Conservation (phyloP, 2,329 filamentous ascomycete species). For the Lasiodiplodia citricola region DNA sequence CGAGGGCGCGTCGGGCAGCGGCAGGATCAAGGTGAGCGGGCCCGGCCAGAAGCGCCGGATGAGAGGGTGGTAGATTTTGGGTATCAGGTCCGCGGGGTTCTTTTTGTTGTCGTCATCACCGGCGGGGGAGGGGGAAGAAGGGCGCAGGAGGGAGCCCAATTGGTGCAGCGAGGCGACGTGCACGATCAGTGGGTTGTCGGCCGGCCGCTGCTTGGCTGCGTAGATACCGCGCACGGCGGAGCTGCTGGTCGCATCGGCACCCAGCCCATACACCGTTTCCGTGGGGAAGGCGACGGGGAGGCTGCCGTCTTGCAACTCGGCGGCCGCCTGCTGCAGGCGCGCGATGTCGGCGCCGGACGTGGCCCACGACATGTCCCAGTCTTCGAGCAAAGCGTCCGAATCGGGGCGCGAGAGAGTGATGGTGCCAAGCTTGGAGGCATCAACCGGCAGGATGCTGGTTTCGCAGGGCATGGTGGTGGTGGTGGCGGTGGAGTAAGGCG, state of each 20-base stretch:
- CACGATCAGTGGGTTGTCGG: constrained; percentile 94
- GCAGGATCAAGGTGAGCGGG: constrained; percentile 87
- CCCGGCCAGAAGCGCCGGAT: constrained; percentile 92
- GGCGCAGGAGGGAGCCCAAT: constrained; percentile 65
- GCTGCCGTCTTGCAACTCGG: constrained; percentile 67
- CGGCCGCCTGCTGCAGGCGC: constrained; percentile 68
- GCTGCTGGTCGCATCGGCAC: constrained; percentile 91
- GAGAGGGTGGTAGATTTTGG: constrained; percentile 76
- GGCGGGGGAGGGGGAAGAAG: constrained; percentile 22
- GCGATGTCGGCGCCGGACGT: constrained; percentile 51
- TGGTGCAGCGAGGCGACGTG: constrained; percentile 84
- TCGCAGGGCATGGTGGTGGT: constrained; percentile 28
- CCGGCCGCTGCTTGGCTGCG: constrained; percentile 83
- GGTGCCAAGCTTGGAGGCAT: constrained; percentile 47
- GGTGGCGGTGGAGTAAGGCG: background rate
- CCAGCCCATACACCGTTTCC: constrained; percentile 95
- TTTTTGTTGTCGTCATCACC: constrained; percentile 18
- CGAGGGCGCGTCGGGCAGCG: constrained; percentile 62
- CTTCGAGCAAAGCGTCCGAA: constrained; percentile 37
- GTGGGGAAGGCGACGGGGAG: constrained; percentile 93
- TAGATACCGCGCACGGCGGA: constrained; percentile 90
- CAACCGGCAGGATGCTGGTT: constrained; percentile 48
- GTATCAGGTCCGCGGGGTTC: constrained; percentile 59
- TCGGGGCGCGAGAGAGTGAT: constrained; percentile 35
- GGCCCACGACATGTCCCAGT: constrained; percentile 40